These are phyloP conservation scores for Cucurbita moschata DNA, from an alignment of 306 rosid species.

Conservation along the genomic window DNA sequence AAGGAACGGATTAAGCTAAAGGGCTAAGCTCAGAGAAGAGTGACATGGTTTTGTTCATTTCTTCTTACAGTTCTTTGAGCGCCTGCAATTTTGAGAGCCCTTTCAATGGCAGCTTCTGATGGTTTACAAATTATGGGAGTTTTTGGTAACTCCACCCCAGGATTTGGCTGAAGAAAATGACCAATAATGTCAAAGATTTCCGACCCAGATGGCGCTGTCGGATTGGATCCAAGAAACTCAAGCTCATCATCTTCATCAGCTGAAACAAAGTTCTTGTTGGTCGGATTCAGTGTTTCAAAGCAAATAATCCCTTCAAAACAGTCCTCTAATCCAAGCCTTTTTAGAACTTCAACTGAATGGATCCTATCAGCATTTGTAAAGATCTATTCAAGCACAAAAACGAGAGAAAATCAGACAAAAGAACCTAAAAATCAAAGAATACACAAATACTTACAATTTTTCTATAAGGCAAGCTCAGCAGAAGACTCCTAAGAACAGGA, in stretches of 20 bases:
- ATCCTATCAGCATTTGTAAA: slow-evolving; percentile 86
- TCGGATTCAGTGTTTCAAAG: slow-evolving; percentile 85
- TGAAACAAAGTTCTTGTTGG: slow-evolving; percentile 34
- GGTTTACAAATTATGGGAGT: slow-evolving; percentile 90
- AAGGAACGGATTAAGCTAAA: background rate
- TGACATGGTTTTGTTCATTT: background rate
- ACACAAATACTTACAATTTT: slow-evolving; percentile 47
- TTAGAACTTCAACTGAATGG: slow-evolving; percentile 63
- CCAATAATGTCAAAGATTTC: slow-evolving; percentile 64
- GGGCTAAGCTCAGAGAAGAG: background rate
- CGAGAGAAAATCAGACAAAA: background rate
- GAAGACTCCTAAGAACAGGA: slow-evolving; percentile 59
- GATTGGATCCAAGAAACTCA: slow-evolving; percentile 39
- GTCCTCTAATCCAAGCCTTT: slow-evolving; percentile 78
- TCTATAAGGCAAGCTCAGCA: slow-evolving; percentile 60
- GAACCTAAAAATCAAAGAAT: background rate
- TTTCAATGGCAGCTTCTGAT: slow-evolving; percentile 47
- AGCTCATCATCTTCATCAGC: slow-evolving; percentile 77
- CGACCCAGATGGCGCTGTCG: slow-evolving; percentile 4
- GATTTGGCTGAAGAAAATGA: slow-evolving; percentile 46
- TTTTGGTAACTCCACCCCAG: slow-evolving; percentile 40
- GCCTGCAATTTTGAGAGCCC: slow-evolving; percentile 67
- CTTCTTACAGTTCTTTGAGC: slow-evolving; percentile 78
- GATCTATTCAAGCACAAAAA: slow-evolving; percentile 28
- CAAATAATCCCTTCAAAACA: slow-evolving; percentile 88